Evolutionary conservation across 768 basidiomycete genomes (phyloP).

Genomic region (Kwoniella bestiolae): DNA sequence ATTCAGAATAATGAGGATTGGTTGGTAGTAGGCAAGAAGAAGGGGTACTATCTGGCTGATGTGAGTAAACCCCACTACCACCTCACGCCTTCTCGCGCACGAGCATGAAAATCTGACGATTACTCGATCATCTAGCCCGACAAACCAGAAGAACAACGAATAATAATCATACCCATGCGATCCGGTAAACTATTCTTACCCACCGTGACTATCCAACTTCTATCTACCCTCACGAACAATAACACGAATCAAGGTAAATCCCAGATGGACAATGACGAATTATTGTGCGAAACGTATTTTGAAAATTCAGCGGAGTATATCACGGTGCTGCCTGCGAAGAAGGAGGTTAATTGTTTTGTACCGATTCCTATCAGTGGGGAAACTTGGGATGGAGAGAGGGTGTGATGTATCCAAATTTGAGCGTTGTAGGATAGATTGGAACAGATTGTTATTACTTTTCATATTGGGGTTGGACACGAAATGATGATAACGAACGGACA

Average conservation of each 20-base stretch:
- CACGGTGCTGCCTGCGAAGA: slow-evolving; percentile 78
- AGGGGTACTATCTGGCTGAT: slow-evolving; percentile 76
- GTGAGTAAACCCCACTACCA: slow-evolving; percentile 60
- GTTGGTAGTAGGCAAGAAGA: slow-evolving; percentile 86
- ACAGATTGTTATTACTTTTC: too few relatives aligned
- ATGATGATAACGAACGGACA: neutral
- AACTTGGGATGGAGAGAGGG: slow-evolving; percentile 11
- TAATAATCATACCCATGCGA: slow-evolving; percentile 79
- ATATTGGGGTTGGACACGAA: too few relatives aligned
- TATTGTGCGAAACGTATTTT: slow-evolving; percentile 72
- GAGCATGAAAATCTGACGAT: neutral
- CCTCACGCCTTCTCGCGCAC: neutral
- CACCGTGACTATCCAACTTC: slow-evolving; percentile 68
- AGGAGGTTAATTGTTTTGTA: slow-evolving; percentile 66
- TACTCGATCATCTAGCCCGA: slow-evolving; percentile 4
- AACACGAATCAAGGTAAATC: slow-evolving; percentile 63
- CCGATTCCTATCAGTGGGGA: slow-evolving; percentile 21
- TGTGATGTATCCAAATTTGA: neutral
- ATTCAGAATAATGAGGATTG: slow-evolving; percentile 75
- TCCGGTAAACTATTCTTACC: slow-evolving; percentile 81
- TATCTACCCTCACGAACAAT: slow-evolving; percentile 37
- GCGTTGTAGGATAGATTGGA: too few relatives aligned
- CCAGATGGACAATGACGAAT: neutral
- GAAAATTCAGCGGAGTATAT: slow-evolving; percentile 80
- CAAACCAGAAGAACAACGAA: slow-evolving; percentile 69